Evolutionary conservation across 805 yeast genomes (phyloP).

Genomic region (Pichia pseudocactophila): DNA sequence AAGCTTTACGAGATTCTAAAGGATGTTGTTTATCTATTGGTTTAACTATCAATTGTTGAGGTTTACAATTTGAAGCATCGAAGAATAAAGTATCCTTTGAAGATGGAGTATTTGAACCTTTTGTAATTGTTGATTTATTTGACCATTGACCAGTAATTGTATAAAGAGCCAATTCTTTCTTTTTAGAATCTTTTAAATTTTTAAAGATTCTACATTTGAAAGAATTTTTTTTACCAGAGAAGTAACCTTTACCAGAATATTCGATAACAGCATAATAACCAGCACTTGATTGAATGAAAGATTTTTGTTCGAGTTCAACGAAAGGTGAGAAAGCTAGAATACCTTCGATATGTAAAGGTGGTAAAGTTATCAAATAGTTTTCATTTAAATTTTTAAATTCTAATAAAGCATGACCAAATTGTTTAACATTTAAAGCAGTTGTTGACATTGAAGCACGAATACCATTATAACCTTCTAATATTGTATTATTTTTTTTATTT

Average conservation of each 20-base stretch:
- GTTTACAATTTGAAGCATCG: conserved; percentile 44
- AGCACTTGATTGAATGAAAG: conserved; percentile 73
- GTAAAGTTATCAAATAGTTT: conserved; percentile 73
- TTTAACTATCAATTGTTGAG: conserved; percentile 60
- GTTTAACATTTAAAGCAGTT: conserved; percentile 74
- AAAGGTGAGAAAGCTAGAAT: conserved; percentile 84
- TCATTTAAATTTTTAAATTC: conserved; percentile 55
- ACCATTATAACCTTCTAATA: conserved; percentile 83
- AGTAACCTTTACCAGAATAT: conserved; percentile 88
- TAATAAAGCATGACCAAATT: conserved; percentile 82
- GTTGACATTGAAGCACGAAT: conserved; percentile 77
- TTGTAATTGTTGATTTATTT: conserved; percentile 54
- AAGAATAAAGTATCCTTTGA: conserved; percentile 48
- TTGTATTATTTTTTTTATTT: conserved; percentile 61
- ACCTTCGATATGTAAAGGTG: conserved; percentile 93
- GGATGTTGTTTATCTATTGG: conserved; percentile 74
- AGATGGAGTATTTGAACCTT: conserved; percentile 40
- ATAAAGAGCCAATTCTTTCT: conserved; percentile 57
- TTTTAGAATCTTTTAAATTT: conserved; percentile 38
- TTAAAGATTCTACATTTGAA: conserved; percentile 77
- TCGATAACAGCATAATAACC: conserved; percentile 72
- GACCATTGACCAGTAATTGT: conserved; percentile 93
- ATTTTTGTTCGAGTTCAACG: conserved; percentile 85
- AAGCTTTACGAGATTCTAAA: conserved; percentile 81
- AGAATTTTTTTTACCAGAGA: conserved; percentile 88